Base-by-base conservation (phyloP, 495 filamentous ascomycete genomes). In the Parachaetomium inaequale region DNA sequence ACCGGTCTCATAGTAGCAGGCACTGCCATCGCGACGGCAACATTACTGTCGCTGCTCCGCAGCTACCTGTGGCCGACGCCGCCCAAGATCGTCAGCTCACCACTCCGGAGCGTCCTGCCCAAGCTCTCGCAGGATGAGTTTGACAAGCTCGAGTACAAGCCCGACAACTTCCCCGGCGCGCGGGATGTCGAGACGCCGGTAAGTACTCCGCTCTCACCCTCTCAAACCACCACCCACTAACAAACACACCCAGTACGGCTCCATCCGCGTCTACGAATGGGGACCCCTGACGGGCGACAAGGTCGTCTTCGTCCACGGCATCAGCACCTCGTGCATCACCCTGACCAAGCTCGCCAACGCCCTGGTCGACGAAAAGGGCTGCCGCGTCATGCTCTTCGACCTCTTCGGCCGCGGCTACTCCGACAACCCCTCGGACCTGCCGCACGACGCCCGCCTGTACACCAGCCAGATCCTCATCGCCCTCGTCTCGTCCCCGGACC, bases 201-300 rank as follows among this genome's bases (percentile, higher is more conserved):
- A 58, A 59, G 71, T 25, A 12, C 23, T 23, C 21, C 14, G 21
- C 1, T 40, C 21, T 54, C 14, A 17, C 26, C 19, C 3, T 49
- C 7, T 38, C 10, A 21, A 32, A 4, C 19, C 10, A 53, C 29
- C 6, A 11, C 21, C 6, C 21, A 26, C 59, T 68, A 54, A 68
- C 53, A 23, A 4, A 10, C 11, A 40, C 19, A n/a, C 14, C 11
- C 82, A 92, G 60, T 96, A 93, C 66, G 93, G 93, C 23, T 85
- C 81, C 28, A 87, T 92, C 28, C 78, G 90, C 40, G 88, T 92
- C 14, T 96, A 96, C 70, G 93, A 98, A 80, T 96, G 86, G 79
- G 93, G 93, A 10, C 91, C 91, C n/a, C 83, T 87, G 59, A 72
- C 84, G 54, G 93, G 92, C 4, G 76, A 81, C 23, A 96, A 92